A percentile compares a stretch with the other conserved stretches of the same genome.
phyloP scores from a whole-genome alignment of 768 basidiomycete species.

The Tulasnella sp. region DNA sequence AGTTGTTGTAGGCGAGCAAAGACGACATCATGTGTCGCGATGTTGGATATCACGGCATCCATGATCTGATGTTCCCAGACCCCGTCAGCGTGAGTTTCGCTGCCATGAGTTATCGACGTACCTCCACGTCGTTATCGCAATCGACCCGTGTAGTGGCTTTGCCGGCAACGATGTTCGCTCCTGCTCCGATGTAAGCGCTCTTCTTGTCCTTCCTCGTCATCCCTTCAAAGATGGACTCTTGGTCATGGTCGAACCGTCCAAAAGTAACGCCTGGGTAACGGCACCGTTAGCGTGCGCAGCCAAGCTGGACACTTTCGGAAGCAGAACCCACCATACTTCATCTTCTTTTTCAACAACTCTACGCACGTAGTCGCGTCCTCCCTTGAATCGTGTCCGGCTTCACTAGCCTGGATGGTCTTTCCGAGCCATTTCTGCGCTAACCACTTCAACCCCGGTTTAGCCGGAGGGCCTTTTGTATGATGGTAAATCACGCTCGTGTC shows the following conservation, averaged over 20 bases:
- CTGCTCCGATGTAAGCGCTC: conserved; percentile 32
- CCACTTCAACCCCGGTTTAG: conserved; percentile 96
- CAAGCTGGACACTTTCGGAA: too few species aligned
- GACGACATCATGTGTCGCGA: conserved; percentile 64
- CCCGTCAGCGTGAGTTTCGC: background rate
- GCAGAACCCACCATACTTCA: conserved; percentile 61
- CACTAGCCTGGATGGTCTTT: conserved; percentile 70
- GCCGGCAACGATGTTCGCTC: conserved; percentile 44
- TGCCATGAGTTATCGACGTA: conserved; percentile 28
- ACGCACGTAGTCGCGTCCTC: conserved; percentile 88
- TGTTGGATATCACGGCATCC: conserved; percentile 50
- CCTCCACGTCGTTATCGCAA: conserved; percentile 71
- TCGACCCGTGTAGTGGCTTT: conserved; percentile 71
- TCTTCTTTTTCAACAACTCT: conserved; percentile 74
- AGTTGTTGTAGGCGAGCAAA: conserved; percentile 80
- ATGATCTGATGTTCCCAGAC: conserved; percentile 32
- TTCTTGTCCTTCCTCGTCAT: conserved; percentile 50
- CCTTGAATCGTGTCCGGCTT: conserved; percentile 79
- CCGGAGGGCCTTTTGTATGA: conserved; percentile 86
- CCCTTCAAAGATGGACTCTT: conserved; percentile 78
- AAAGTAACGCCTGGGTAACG: conserved; percentile 50
- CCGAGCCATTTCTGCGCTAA: conserved; percentile 89
- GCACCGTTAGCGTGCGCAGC: too few species aligned
- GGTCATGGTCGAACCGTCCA: conserved; percentile 78
- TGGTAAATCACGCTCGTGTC: conserved; percentile 88